A percentile compares a stretch with the other conserved stretches of the same genome.
Conservation (phyloP, 1,284 basidiomycete genomes). For the Entoloma clypeatum region DNA sequence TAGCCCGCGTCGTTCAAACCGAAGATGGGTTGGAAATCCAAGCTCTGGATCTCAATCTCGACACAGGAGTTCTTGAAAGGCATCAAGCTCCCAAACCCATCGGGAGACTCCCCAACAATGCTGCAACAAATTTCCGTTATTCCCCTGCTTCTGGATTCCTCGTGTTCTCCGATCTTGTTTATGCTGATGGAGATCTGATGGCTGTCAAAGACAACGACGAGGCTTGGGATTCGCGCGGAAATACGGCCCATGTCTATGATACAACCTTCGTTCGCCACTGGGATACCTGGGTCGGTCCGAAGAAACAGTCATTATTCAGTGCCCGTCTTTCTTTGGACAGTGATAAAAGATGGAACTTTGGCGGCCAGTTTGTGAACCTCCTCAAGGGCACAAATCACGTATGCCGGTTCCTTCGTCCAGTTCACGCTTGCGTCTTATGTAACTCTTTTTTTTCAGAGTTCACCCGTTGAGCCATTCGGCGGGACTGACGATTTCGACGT, state of each 20-base stretch:
- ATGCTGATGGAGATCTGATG: slow-evolving; percentile 67
- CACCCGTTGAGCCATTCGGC: slow-evolving; percentile 82
- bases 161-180: slow-evolving; percentile 77
- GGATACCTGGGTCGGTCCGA: slow-evolving; percentile 83
- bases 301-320: slow-evolving; percentile 66
- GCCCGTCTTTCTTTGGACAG: slow-evolving; percentile 48
- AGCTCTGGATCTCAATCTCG: slow-evolving; percentile 48
- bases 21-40: slow-evolving; percentile 54
- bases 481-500: slow-evolving; percentile 75
- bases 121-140: slow-evolving; percentile 69
- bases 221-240: slow-evolving; percentile 67
- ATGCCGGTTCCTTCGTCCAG: slow-evolving; percentile 26
- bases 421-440: slow-evolving; percentile 4
- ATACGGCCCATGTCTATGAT: slow-evolving; percentile 78
- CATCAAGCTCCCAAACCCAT: slow-evolving; percentile 40
- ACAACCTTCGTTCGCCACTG: slow-evolving; percentile 76
- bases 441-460: slow-evolving; percentile 39
- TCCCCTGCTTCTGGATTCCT: slow-evolving; percentile 45
- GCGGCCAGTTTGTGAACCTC: slow-evolving; percentile 51
- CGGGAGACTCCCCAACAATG: slow-evolving; percentile 61
- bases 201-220: slow-evolving; percentile 66
- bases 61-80: slow-evolving; percentile 30
- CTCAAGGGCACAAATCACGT: slow-evolving; percentile 65
- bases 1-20: slow-evolving; percentile 63
- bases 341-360: slow-evolving; percentile 52